Base-by-base conservation (phyloP, 805 yeast species). In the Starmerella potacharoeniae region DNA sequence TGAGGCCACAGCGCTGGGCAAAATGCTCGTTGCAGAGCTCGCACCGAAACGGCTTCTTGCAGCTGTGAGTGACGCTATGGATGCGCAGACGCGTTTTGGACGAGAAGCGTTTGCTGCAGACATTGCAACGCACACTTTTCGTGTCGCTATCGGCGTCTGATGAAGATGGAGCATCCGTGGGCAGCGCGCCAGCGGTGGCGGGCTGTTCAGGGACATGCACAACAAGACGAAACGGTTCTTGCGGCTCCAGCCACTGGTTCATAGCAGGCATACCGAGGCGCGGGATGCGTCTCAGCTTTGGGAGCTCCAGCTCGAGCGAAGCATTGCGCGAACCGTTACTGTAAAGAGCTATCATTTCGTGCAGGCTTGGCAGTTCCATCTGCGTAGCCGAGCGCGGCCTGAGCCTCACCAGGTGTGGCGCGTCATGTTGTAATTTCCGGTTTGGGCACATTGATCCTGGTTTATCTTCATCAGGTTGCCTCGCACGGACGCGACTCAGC, bases 1-100 rank as follows among this genome's bases (percentile, higher is more conserved):
- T 46, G 31, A 46, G 49, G 9, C 49, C 49, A 16, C 49, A 46
- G 14, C 49, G 39, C 49, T 46, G 49, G 16, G 49, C 49, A 16
- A 46, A 46, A 5, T 28, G 28, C 39, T 46, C 49, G 17, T 28
- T 28, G 31, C 49, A 46, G n/a, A 34, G 9, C 39, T 46, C 49
- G 34, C 49, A 46, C 6, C 40, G 39, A 17, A 46, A 46, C 6
- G 40, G 30, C 39, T 46, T 46, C 34, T 46, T 46, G 39, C 40
- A 46, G 22, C 49, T 46, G 17, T 46, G 49, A 3, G 49, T 33
- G 28, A 46, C 16, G 5, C 39, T 46, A n/a, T 46, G 49, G 1
- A 46, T 22, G 30, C 40, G 49, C 5, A 46, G 40, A 10, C 49
- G 30, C 10, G 39, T 16, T 11, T 46, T 33, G 8, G 39, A 34